Base-by-base conservation (phyloP, 202 grass and related monocot species). In the Panicum virgatum region DNA sequence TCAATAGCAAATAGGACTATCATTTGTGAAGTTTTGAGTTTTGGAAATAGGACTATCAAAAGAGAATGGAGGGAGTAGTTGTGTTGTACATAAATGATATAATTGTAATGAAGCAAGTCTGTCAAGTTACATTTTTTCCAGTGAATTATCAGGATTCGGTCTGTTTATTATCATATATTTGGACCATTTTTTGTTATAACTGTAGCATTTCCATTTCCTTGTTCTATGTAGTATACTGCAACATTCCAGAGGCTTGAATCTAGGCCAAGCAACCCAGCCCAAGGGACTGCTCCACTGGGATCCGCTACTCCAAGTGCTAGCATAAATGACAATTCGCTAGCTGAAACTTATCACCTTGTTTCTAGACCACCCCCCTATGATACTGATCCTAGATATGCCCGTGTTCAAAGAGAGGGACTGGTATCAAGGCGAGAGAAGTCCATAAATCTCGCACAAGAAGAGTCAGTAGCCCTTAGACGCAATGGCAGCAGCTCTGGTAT, bases 351-450 rank as follows among this genome's bases (percentile, higher is more conserved):
- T 80, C 91, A 94, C 51, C 78, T 92, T 80, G 91, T 94, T 77
- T 90, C 93, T 44, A 82, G 93, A 76, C 89, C 91, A 76, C 91
- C 50, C 48, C 89, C 89, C 40, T 96, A 92, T 69, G 89, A 94
- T 60, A 78, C 87, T 22, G 92, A 94, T 77, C 82, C 92, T 78
- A 89, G 89, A 86, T 94, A 88, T 86, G 67, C 87, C 64, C 89
- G 75, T 38, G 86, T 85, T 70, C 92, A 89, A 85, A 86, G 89
- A 83, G 93, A 92, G 57, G 91, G 93, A 57, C 86, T 99, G 83
- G 89, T 99, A 62, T 99, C 90, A 60, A 92, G 93, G 87, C 90
- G 91, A 73, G 96, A 96, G 3, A 99, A 99, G 65, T 96, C 87
- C 61, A 83, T 96, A 73, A 89, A 87, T 69, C 87, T 90, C 38